Percentiles rank a stretch among this genome's conserved stretches.
These are phyloP conservation scores for Cladosporium sphaerospermum DNA, from an alignment of 2,329 filamentous ascomycete genomes.

Conservation along the genomic window DNA sequence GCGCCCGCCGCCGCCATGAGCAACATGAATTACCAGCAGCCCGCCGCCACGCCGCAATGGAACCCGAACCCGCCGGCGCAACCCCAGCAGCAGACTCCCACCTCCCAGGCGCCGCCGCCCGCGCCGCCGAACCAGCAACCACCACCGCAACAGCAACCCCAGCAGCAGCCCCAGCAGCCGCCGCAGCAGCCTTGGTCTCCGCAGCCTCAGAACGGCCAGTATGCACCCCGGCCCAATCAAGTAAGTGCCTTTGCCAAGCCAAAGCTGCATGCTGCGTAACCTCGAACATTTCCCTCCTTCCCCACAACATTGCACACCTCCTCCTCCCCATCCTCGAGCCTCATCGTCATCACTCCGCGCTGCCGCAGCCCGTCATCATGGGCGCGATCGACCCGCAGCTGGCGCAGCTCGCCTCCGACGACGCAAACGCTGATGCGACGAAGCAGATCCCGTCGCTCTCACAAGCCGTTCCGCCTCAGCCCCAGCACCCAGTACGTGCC, in stretches of 20 bases:
- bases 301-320: slow-evolving; percentile 11
- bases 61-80: slow-evolving; percentile 19
- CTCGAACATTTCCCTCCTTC: slow-evolving; percentile 11
- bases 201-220: slow-evolving; percentile 30
- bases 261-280: slow-evolving; percentile 11
- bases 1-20: slow-evolving; percentile 13
- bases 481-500: slow-evolving; percentile 10
- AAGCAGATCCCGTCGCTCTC: slow-evolving; percentile 31
- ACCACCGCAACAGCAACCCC: slow-evolving; percentile 11
- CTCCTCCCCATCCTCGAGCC: slow-evolving; percentile 7
- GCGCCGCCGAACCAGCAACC: slow-evolving; percentile 3
- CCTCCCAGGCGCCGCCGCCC: slow-evolving; percentile 15
- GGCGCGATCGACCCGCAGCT: slow-evolving; percentile 28
- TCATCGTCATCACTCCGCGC: slow-evolving; percentile 1
- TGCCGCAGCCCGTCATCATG: slow-evolving; percentile 16
- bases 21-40: slow-evolving; percentile 17
- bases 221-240: slow-evolving; percentile 27
- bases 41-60: slow-evolving; percentile 18
- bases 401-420: slow-evolving; percentile 15
- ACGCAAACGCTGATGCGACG: slow-evolving; percentile 22
- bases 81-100: slow-evolving; percentile 16
- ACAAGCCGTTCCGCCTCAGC: slow-evolving; percentile 28
- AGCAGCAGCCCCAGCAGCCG: slow-evolving; percentile 18
- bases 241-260: slow-evolving; percentile 22
- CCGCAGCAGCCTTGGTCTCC: slow-evolving; percentile 24